Evolutionary conservation across 2,329 filamentous ascomycete genomes (phyloP), one percentile per base, ranked within the genome.

Genomic region (Chaetomium olivaceum): DNA sequence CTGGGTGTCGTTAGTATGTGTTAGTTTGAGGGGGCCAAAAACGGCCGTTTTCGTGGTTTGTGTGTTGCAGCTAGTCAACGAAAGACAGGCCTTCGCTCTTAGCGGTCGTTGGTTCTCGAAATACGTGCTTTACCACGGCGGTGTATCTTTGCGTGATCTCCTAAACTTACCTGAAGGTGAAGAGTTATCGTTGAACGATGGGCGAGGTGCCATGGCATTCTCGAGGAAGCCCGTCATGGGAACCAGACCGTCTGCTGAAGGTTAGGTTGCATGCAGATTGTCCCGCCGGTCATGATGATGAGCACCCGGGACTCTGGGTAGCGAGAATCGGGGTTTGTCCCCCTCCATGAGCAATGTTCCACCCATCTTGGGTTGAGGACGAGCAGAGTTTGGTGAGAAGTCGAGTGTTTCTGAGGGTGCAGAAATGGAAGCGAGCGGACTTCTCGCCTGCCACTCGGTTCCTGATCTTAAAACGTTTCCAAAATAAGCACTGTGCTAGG

Each of bases 201-300:
- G 91, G 36, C 91, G 84, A 9, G 91, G 91, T 4, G 90, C 89
- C 82, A 97, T 89, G 72, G 92, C 92, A 70, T 87, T 87, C 72
- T 95, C 86, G 54, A 96, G 82, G 75, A 97, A 97, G 3, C 91
- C 90, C 72, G 87, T 82, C 63, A 91, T 90, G 6, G 93, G 93
- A 43, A 95, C 84, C 62, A 96, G 87, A 1, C 93, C 93, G 70
- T 92, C 87, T 9, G 86, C 84, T 11, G 92, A 92, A 62, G 88
- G 89, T 74, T 90, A 62, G 88, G 89, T 74, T 90, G 88, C 93
- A 97, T 97, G 79, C 92, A 97, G 73, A 97, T 97, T 7, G 90
- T 93, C 54, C 90, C 91, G 67, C 91, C 93, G 14, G 93, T 97
- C 81, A 96, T 94, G 77, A 97, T 91, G 73, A 97, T 90, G 70